Base-by-base conservation (phyloP, 495 filamentous ascomycete genomes). In the Penicillium bovifimosum region DNA sequence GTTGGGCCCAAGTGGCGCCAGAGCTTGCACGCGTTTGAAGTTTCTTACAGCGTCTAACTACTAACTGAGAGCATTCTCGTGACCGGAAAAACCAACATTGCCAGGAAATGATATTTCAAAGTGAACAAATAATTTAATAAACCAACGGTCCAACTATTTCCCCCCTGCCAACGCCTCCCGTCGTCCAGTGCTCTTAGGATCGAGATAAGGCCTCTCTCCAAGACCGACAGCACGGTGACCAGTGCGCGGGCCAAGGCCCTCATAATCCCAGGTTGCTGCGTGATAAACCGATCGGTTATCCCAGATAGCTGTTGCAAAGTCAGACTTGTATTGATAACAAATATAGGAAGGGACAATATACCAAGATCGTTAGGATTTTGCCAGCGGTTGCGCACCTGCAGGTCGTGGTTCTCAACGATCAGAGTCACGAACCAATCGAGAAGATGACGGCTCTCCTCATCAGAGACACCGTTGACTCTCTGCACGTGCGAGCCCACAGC, bases 331-430 rank as follows among this genome's bases (percentile, higher is more conserved):
- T 38, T 3, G 13, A 16, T 32, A 14, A 41, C 26, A 20, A 10
- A 17, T 6, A 17, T 44, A 2, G 27, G 26, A 47, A 14, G 14
- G n/a, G 17, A 10, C n/a, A 5, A 6, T 41, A 35, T 58, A 73
- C 68, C 69, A 28, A 86, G 53, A 65, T 86, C 80, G 58, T 83
- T 82, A 17, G 61, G 58, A 47, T 80, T 74, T 47, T 79, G 63
- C 86, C 84, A 92, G 45, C 75, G 70, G 56, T 77, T 65, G n/a
- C 88, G 72, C 0, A 88, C 85, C 71, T 93, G 88, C 52, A 89
- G 63, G 60, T 93, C 87, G 60, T 91, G 88, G 58, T 91, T 91
- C 66, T 91, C 82, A 5, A 79, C 74, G 47, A 91, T 76, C 9
- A 90, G 66, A 28, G 70, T 60, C 6, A 78, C 66, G 52, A 91